Conservation (phyloP, 2,329 filamentous ascomycete species). For the Drechslerella dactyloides region DNA sequence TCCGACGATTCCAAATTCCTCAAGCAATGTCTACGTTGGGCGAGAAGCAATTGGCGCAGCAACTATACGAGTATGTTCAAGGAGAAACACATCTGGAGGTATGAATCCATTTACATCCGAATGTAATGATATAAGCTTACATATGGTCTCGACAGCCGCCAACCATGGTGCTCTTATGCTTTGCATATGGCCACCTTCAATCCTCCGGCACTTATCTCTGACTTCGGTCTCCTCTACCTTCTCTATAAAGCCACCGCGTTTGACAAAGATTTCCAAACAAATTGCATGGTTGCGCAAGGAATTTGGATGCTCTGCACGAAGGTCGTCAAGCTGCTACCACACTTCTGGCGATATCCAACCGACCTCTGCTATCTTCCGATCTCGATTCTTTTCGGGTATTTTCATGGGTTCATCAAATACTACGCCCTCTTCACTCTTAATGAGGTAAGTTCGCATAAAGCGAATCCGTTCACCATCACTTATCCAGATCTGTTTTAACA, state of each 20-base stretch:
- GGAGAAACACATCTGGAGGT: conserved; percentile 86
- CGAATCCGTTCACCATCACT: background rate
- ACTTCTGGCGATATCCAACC: conserved; percentile 82
- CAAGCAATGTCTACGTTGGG: conserved; percentile 92
- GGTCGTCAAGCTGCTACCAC: conserved; percentile 84
- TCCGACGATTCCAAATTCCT: conserved; percentile 88
- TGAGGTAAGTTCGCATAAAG: conserved; percentile 70
- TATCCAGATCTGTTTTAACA: conserved; percentile 6
- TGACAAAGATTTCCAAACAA: conserved; percentile 63
- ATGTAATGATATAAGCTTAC: conserved; percentile 50
- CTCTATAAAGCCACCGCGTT: conserved; percentile 74
- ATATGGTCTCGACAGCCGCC: conserved; percentile 67
- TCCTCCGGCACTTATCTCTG: conserved; percentile 80
- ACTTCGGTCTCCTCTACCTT: conserved; percentile 73
- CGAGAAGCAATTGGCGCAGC: conserved; percentile 96
- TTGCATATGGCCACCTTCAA: conserved; percentile 91
- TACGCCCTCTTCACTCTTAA: conserved; percentile 82
- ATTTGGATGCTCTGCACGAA: conserved; percentile 87
- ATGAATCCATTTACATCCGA: conserved; percentile 62
- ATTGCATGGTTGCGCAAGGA: conserved; percentile 68
- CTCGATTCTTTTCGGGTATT: conserved; percentile 90
- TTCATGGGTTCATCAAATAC: conserved; percentile 90
- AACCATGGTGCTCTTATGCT: conserved; percentile 92
- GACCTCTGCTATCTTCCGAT: conserved; percentile 80
- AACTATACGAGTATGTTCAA: conserved; percentile 88